phyloP scores from a whole-genome alignment of 1,284 basidiomycete species.

The Volvariella surrecta region DNA sequence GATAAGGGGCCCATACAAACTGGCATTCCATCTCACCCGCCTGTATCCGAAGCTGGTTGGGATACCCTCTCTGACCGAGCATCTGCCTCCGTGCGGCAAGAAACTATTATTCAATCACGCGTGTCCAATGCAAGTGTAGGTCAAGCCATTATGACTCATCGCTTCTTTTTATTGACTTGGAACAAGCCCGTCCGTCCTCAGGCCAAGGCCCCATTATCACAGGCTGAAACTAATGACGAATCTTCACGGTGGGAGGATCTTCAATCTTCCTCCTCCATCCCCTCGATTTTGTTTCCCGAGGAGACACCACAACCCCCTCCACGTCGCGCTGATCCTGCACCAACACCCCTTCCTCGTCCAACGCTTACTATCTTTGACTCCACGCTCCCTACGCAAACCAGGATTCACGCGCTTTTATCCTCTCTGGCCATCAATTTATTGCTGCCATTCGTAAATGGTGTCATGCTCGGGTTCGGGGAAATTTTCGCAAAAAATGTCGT shows the following conservation, averaged over 20 bases:
- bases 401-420: slow-evolving; percentile 68
- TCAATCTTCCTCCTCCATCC: slow-evolving; percentile 61
- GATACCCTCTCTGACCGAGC: too few relatives aligned
- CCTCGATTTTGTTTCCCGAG: slow-evolving; percentile 65
- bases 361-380: slow-evolving; percentile 78
- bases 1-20: neutral
- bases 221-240: slow-evolving; percentile 28
- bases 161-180: too few relatives aligned
- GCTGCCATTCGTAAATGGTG: slow-evolving; percentile 93
- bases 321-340: slow-evolving; percentile 33
- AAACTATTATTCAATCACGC: too few relatives aligned
- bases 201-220: slow-evolving; percentile 12
- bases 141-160: too few relatives aligned
- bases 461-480: slow-evolving; percentile 98
- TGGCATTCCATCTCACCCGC: neutral
- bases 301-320: slow-evolving; percentile 25
- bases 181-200: too few relatives aligned
- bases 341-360: slow-evolving; percentile 33
- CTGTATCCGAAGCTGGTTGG: too few relatives aligned
- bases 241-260: slow-evolving; percentile 69
- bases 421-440: slow-evolving; percentile 88
- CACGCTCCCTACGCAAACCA: slow-evolving; percentile 53
- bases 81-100: too few relatives aligned
- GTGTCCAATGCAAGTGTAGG: too few relatives aligned
- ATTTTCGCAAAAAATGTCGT: slow-evolving; percentile 90